Evolutionary conservation across 1,284 basidiomycete species (phyloP), one percentile per base, ranked within the genome.

Genomic region (Microbotryum scabiosae): DNA sequence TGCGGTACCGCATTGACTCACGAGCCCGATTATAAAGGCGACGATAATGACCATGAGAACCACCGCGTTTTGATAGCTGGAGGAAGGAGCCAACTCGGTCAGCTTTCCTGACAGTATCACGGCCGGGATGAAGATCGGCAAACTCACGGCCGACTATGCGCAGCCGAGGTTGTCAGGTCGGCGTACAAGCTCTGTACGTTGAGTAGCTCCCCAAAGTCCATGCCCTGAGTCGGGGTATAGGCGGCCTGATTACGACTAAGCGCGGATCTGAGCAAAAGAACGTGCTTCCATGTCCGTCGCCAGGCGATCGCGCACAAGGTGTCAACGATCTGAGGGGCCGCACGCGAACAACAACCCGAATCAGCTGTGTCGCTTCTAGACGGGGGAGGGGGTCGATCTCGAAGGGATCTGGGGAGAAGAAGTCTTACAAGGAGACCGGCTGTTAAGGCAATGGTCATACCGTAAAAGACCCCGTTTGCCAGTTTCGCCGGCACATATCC

Each of bases 261-360:
- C 21, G 12, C 36, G 2, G 5, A 3, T 26, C 43, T 14, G 16
- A 56, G 47, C 0, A 12, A 3, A 10, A 3, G 16, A 32, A 56
- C 36, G 3, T 18, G 7, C 9, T 2, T 4, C 32, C 49, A 49
- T 18, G 43, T 20, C 4, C 23, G 18, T 12, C 14, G 16, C 47
- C 55, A 56, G 18, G 55, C 48, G 32, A 50, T 14, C 36, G 32
- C 25, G 55, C 48, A 56, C 21, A 56, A 28, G 47, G 49, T n/a
- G 55, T 56, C 55, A 21, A 48, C 47, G 45, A 56, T 23, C 55
- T 56, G 28, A 41, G 36, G 36, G 36, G 36, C 16, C 16, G 12
- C 12, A 16, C 2, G 36, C 36, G 36, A 10, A 10, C 4, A 41
- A n/a, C n/a, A n/a, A n/a, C 4, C 36, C 16, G 36, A 36, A 41